Conservation (phyloP, 2,329 filamentous ascomycete genomes). For the Pyricularia pennisetigena region DNA sequence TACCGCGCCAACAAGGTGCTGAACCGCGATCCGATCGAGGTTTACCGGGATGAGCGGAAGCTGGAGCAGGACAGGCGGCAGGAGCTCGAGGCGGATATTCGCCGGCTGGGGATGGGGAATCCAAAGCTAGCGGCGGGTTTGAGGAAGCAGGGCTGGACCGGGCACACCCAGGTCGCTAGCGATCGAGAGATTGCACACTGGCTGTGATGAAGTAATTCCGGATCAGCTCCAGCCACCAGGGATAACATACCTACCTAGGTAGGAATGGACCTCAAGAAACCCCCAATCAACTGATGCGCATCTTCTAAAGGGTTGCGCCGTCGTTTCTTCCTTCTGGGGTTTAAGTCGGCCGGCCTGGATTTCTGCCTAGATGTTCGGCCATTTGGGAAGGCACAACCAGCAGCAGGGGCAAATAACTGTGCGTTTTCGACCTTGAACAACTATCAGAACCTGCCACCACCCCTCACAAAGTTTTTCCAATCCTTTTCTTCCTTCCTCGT, state of each 20-base stretch:
- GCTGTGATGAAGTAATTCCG: neutral
- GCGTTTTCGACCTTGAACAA: neutral
- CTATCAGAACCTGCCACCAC: neutral
- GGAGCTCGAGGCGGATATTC: neutral
- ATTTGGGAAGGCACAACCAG: neutral
- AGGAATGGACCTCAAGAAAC: neutral
- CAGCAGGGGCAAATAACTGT: neutral
- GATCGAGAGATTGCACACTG: neutral
- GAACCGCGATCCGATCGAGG: neutral
- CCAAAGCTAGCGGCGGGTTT: neutral
- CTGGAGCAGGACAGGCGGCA: neutral
- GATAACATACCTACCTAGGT: neutral
- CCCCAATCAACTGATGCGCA: neutral
- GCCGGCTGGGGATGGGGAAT: neutral
- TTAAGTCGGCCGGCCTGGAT: neutral
- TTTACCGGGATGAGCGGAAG: neutral
- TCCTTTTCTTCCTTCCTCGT: neutral
- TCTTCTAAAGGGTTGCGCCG: neutral
- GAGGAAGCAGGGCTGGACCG: neutral
- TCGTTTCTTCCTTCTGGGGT: neutral
- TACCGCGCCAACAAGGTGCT: neutral
- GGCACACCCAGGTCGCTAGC: neutral
- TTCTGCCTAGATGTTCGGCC: neutral
- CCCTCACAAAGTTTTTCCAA: neutral
- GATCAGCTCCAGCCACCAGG: neutral